Base-by-base conservation (phyloP, 768 basidiomycete species). In the Leccinum longicurvipes region DNA sequence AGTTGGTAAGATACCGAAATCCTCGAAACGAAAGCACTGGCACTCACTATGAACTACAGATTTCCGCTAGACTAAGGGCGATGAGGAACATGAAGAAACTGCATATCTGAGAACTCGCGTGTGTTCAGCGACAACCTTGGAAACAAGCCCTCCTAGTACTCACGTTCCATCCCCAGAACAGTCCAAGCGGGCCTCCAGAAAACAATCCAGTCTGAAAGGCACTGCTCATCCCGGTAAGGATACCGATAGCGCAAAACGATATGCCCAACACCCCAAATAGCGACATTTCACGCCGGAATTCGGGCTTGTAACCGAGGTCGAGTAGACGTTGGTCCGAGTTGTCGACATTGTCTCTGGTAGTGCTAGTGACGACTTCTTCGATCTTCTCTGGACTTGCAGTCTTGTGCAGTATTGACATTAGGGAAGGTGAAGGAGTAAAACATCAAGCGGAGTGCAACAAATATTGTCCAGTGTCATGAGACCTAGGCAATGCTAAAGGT, bases 111-210 rank as follows among this genome's bases (percentile, higher is more conserved):
- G n/a, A 19, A n/a, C 4, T 45, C 50, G 23, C 12, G n/a, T 14
- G 25, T 14, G 24, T 32, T 53, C 27, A 57, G 25, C 10, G n/a
- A n/a, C n/a, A n/a, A n/a, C n/a, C n/a, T n/a, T n/a, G n/a, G n/a
- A n/a, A n/a, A n/a, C n/a, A n/a, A n/a, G 9, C 10, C 3, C 28
- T n/a, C 34, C n/a, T 19, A 11, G 23, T 12, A 66, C 76, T 59
- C 56, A 82, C 82, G 60, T 84, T 83, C 82, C 82, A 83, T 10
- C 81, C 82, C 82, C 82, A 83, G 64, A 84, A 83, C 57, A 83
- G 66, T 2, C 82, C 80, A 27, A 83, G 63, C 3, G 82, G 82
- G 6, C 82, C 82, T 1, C 82, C 81, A 42, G 80, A 82, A 64
- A 82, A 81, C 12, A 82, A 66, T 0, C 82, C 81, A 0, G 81